phyloP scores from a whole-genome alignment of 163 green algal genomes.

The Scenedesmus sp. region DNA sequence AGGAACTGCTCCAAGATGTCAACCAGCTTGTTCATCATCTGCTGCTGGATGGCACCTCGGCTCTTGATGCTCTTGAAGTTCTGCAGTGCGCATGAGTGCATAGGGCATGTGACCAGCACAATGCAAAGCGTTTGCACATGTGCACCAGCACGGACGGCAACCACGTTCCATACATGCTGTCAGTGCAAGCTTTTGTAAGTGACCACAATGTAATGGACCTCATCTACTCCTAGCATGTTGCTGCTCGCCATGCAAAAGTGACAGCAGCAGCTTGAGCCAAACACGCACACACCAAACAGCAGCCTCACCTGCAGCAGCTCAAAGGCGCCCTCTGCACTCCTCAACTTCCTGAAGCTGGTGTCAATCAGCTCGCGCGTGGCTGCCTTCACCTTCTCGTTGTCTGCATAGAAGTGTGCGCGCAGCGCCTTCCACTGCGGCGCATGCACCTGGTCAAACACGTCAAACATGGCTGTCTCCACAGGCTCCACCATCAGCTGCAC shows the following conservation, averaged over 20 bases:
- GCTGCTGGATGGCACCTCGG: constrained; percentile 85
- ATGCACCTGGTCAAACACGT: constrained; percentile 81
- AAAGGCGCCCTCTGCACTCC: constrained; percentile 88
- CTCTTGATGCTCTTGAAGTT: constrained; percentile 92
- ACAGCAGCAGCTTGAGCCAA: background rate
- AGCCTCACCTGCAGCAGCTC: constrained; percentile 81
- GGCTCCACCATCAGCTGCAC: constrained; percentile 89
- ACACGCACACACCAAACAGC: background rate
- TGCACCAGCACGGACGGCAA: background rate
- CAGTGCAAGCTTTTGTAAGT: too few species aligned
- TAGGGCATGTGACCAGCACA: background rate
- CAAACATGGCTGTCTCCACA: constrained; percentile 78
- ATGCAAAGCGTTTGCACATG: background rate
- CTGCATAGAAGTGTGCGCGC: constrained; percentile 74
- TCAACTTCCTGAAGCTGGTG: constrained; percentile 91
- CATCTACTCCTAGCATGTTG: too few species aligned
- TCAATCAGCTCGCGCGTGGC: constrained; percentile 84
- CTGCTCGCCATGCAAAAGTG: background rate
- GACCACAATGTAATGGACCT: too few species aligned
- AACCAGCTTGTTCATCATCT: constrained; percentile 91
- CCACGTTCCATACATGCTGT: background rate
- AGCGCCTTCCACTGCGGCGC: constrained; percentile 75
- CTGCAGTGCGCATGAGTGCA: constrained; percentile 48
- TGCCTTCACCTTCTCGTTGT: constrained; percentile 87
- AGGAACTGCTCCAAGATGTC: constrained; percentile 93